Evolutionary conservation across 768 basidiomycete species (phyloP).

Genomic region (Lentinula sp.): DNA sequence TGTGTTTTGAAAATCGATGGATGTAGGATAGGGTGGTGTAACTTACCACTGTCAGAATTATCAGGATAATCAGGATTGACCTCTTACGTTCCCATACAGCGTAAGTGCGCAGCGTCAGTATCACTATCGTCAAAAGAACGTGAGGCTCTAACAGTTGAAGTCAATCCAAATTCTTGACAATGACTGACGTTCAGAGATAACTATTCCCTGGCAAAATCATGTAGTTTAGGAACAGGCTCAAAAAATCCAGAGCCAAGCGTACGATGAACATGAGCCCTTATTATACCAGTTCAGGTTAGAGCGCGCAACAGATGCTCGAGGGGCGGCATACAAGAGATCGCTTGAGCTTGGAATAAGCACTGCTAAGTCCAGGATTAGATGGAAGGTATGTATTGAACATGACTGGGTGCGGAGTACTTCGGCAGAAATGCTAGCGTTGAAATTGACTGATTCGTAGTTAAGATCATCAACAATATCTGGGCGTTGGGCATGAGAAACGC

Average conservation of each 20-base stretch:
- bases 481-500: background rate
- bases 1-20: background rate
- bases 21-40: background rate
- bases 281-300: background rate
- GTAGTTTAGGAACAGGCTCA: background rate
- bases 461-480: background rate
- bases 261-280: background rate
- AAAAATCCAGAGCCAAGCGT: background rate
- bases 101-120: conserved; percentile 37
- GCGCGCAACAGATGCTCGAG: background rate
- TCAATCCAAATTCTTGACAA: background rate
- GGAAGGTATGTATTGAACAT: background rate
- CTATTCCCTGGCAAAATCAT: background rate
- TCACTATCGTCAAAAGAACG: conserved; percentile 16
- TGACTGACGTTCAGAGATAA: background rate
- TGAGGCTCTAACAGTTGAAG: background rate
- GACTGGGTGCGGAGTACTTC: background rate
- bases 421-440: background rate
- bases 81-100: conserved; percentile 37
- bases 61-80: conserved; percentile 24
- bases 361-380: background rate
- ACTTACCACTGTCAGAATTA: conserved; percentile 18
- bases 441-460: background rate
- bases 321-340: background rate
- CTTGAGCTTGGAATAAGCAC: background rate